These are phyloP conservation scores for Amanita exitialis DNA, from an alignment of 768 basidiomycete genomes.

Conservation along the genomic window DNA sequence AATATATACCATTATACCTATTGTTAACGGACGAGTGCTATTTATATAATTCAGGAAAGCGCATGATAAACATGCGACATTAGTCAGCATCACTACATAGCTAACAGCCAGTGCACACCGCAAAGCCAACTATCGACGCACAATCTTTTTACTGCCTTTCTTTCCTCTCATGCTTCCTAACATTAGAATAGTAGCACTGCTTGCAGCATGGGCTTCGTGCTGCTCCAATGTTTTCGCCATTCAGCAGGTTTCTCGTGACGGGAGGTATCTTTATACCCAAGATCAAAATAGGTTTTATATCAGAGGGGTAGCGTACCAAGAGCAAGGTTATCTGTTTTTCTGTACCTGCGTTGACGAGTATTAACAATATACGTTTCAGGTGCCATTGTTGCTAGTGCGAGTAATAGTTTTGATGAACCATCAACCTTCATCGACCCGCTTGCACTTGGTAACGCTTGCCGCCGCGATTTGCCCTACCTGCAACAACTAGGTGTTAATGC, in stretches of 20 bases:
- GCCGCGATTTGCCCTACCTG: slow-evolving; percentile 72
- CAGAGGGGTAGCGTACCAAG: slow-evolving; percentile 80
- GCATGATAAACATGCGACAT: background rate
- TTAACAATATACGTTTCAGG: slow-evolving; percentile 15
- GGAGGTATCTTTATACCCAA: slow-evolving; percentile 73
- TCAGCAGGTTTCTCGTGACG: slow-evolving; percentile 54
- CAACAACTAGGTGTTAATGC: slow-evolving; percentile 71
- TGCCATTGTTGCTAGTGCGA: slow-evolving; percentile 30
- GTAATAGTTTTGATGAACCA: slow-evolving; percentile 62
- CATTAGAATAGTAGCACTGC: slow-evolving; percentile 22
- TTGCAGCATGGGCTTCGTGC: slow-evolving; percentile 28
- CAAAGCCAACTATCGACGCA: too few relatives aligned
- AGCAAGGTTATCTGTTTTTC: slow-evolving; percentile 40
- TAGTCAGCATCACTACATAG: too few relatives aligned
- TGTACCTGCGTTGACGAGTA: background rate
- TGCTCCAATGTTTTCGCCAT: slow-evolving; percentile 56
- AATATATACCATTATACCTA: background rate
- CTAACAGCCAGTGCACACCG: too few relatives aligned
- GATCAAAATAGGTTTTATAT: slow-evolving; percentile 79
- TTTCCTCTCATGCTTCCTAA: slow-evolving; percentile 15
- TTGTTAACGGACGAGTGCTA: background rate
- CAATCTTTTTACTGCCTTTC: background rate
- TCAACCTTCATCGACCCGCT: slow-evolving; percentile 76
- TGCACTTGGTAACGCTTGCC: slow-evolving; percentile 53
- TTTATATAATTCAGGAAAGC: background rate